Evolutionary conservation across 2,329 filamentous ascomycete genomes (phyloP).

Genomic region (Bertia moriformis): DNA sequence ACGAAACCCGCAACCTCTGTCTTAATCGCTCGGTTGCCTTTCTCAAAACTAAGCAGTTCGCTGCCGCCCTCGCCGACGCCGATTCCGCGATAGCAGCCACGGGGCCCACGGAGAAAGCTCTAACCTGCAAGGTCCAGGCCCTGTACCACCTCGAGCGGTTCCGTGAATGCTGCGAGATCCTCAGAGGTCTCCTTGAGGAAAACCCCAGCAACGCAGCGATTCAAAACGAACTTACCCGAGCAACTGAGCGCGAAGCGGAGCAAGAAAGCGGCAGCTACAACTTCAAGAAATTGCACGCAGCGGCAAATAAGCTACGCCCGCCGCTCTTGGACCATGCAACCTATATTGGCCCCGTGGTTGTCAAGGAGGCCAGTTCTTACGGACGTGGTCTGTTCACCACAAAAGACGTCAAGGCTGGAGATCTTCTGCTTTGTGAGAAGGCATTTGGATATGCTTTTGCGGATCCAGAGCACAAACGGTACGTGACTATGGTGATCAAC

Average conservation of each 20-base stretch:
- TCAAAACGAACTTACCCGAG: slow-evolving; percentile 12
- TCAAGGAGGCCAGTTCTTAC: slow-evolving; percentile 21
- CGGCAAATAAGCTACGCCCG: slow-evolving; percentile 15
- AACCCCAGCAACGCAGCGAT: slow-evolving; percentile 18
- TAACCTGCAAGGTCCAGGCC: slow-evolving; percentile 27
- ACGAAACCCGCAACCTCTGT: slow-evolving; percentile 17
- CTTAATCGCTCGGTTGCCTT: slow-evolving; percentile 20
- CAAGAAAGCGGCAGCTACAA: slow-evolving; percentile 20
- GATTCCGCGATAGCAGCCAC: slow-evolving; percentile 4
- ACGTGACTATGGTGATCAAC: slow-evolving; percentile 12
- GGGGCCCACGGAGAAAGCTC: slow-evolving; percentile 21
- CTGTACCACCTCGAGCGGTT: slow-evolving; percentile 26
- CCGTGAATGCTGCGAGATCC: slow-evolving; percentile 15
- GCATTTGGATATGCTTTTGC: slow-evolving; percentile 29
- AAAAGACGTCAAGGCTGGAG: slow-evolving; percentile 26
- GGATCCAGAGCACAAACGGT: too few relatives aligned
- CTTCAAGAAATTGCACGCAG: slow-evolving; percentile 19
- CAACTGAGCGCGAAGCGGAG: slow-evolving; percentile 18
- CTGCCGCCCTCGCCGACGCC: slow-evolving; percentile 15
- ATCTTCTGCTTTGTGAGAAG: slow-evolving; percentile 40
- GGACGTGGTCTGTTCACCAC: slow-evolving; percentile 37
- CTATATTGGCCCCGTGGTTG: slow-evolving; percentile 22
- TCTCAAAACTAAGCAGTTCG: slow-evolving; percentile 12
- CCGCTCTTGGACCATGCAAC: slow-evolving; percentile 31
- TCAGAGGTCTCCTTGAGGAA: slow-evolving; percentile 13